Percentiles rank a stretch among this genome's conserved stretches.
Evolutionary conservation across 1,284 basidiomycete genomes (phyloP).

Genomic region (Sporisorium iseilematis-ciliati): DNA sequence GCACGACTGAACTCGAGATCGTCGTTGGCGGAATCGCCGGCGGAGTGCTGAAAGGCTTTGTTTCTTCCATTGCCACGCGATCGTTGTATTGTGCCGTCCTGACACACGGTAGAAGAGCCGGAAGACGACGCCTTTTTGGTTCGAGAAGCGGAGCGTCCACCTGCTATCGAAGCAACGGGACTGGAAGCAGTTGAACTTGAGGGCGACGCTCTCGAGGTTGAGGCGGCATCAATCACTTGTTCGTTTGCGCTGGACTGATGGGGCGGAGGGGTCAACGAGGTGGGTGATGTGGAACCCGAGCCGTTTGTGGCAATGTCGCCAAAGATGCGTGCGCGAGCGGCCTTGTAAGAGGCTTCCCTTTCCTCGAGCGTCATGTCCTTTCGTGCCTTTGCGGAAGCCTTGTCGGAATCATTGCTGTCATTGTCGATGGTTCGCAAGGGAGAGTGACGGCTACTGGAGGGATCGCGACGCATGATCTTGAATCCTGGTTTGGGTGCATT

Average conservation of each 20-base stretch:
- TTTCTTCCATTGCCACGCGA: neutral
- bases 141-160: conserved; percentile 5
- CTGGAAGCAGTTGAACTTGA: conserved; percentile 31
- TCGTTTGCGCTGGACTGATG: conserved; percentile 14
- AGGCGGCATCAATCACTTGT: neutral
- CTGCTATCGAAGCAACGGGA: conserved; percentile 21
- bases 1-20: conserved; percentile 41
- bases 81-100: conserved; percentile 23
- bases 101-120: conserved; percentile 15
- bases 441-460: conserved; percentile 30
- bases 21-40: conserved; percentile 16
- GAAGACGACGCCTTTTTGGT: conserved; percentile 23
- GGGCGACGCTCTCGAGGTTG: conserved; percentile 10
- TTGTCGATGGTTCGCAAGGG: conserved; percentile 15
- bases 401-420: conserved; percentile 30
- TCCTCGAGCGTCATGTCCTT: conserved; percentile 65
- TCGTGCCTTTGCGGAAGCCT: conserved; percentile 32
- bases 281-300: conserved; percentile 18
- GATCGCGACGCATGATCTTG: conserved; percentile 57
- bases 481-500: conserved; percentile 27
- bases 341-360: conserved; percentile 59
- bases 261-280: conserved; percentile 19
- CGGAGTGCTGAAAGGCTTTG: conserved; percentile 1
- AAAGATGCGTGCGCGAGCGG: conserved; percentile 62
- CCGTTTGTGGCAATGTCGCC: conserved; percentile 24